phyloP scores from a whole-genome alignment of 257 asterid species.

The Primulina huaijiensis region DNA sequence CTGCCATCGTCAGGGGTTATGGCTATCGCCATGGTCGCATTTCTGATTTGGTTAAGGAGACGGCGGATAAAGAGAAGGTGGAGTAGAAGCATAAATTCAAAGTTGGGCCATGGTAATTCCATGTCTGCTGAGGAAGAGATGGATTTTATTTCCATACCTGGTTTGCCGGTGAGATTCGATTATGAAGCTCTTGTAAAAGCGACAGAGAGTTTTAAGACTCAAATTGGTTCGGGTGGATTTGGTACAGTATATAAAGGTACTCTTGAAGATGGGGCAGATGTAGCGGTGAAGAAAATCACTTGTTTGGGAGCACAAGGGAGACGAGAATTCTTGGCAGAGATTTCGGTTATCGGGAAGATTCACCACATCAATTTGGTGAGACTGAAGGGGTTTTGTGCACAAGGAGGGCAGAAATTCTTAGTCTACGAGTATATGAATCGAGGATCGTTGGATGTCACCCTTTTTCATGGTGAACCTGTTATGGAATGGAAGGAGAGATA shows the following conservation, averaged over 20 bases:
- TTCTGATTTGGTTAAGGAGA: conserved; percentile 35
- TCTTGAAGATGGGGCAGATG: conserved; percentile 46
- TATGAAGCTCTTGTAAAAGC: conserved; percentile 52
- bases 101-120: conserved; percentile 24
- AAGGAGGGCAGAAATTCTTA: conserved; percentile 48
- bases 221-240: conserved; percentile 81
- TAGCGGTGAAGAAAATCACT: conserved; percentile 83
- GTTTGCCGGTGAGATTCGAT: conserved; percentile 58
- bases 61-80: conserved; percentile 18
- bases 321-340: conserved; percentile 68
- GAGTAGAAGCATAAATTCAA: conserved; percentile 12
- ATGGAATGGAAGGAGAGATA: conserved; percentile 64
- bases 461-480: conserved; percentile 46
- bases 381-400: conserved; percentile 63
- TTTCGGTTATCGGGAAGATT: conserved; percentile 68
- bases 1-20: conserved; percentile 50
- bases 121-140: conserved; percentile 35
- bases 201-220: conserved; percentile 48
- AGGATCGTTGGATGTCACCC: conserved; percentile 68
- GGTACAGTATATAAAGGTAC: conserved; percentile 75
- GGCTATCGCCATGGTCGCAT: conserved; percentile 20
- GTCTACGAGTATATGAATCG: conserved; percentile 84
- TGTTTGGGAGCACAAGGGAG: conserved; percentile 60
- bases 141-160: conserved; percentile 51
- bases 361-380: conserved; percentile 74